phyloP scores from a whole-genome alignment of 768 basidiomycete species.

The Erythrobasidium yunnanense region DNA sequence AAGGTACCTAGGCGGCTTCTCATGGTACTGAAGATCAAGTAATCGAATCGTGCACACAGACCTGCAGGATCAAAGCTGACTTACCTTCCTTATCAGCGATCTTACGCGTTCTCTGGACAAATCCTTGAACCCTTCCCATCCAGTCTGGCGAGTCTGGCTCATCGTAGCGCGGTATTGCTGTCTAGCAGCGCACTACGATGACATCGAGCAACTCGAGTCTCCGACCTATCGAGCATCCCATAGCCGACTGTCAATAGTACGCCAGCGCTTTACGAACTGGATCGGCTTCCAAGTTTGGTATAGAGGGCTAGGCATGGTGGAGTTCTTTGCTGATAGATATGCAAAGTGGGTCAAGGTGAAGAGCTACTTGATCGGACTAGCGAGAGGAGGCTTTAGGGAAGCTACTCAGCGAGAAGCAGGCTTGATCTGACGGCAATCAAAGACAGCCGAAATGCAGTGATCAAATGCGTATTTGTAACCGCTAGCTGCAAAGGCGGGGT shows the following conservation, averaged over 20 bases:
- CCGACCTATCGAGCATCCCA: neutral
- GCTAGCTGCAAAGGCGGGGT: too few species aligned
- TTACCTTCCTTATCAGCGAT: constrained; percentile 26
- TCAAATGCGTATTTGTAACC: too few species aligned
- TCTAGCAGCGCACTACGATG: constrained; percentile 19
- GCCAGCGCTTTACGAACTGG: neutral
- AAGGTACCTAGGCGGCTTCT: constrained; percentile 61
- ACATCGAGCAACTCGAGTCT: constrained; percentile 9
- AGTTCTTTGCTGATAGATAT: constrained; percentile 17
- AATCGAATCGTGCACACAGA: neutral
- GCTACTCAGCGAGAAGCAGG: constrained; percentile 18
- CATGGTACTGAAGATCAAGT: constrained; percentile 52
- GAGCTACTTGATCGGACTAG: constrained; percentile 1
- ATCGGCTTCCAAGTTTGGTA: constrained; percentile 15
- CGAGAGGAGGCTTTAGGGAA: constrained; percentile 5
- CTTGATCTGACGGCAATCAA: constrained; percentile 2
- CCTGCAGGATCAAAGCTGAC: neutral
- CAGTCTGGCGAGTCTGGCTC: constrained; percentile 71
- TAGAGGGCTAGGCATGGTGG: constrained; percentile 10
- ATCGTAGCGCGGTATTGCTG: constrained; percentile 38
- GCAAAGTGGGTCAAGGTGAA: constrained; percentile 7
- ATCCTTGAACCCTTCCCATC: constrained; percentile 68
- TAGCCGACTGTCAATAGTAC: neutral
- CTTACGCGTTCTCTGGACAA: constrained; percentile 33
- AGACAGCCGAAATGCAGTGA: too few species aligned